phyloP scores from a whole-genome alignment of 2,329 filamentous ascomycete species.

The Nigrospora osmanthi region DNA sequence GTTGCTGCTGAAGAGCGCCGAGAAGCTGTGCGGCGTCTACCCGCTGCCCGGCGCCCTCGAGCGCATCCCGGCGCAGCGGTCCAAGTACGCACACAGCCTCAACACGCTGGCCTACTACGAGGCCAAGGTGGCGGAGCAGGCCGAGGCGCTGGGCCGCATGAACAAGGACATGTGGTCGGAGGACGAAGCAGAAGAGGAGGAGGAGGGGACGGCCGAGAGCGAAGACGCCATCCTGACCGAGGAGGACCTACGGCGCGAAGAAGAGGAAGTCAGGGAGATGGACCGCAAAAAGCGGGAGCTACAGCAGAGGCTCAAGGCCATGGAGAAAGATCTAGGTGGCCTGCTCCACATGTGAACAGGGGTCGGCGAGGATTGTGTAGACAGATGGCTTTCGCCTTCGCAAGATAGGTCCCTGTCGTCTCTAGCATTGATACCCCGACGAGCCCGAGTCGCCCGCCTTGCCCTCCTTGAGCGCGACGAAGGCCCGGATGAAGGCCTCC shows the following conservation, averaged over 20 bases:
- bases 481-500: constrained; percentile 51
- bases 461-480: constrained; percentile 38
- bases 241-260: constrained; percentile 61
- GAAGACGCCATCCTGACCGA: constrained; percentile 48
- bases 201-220: constrained; percentile 23
- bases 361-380: not conserved
- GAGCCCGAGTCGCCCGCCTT: not conserved
- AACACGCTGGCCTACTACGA: constrained; percentile 78
- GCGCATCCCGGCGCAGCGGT: constrained; percentile 64
- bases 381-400: not conserved
- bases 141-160: constrained; percentile 63
- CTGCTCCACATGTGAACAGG: constrained; percentile 40
- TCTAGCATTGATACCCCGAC: not conserved
- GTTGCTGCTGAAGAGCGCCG: constrained; percentile 73
- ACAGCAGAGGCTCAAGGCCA: constrained; percentile 41
- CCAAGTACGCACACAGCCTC: constrained; percentile 61
- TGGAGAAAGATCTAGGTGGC: constrained; percentile 49
- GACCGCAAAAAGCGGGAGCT: constrained; percentile 49
- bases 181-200: constrained; percentile 39
- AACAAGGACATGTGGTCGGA: constrained; percentile 56
- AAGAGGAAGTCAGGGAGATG: constrained; percentile 54
- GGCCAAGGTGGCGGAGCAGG: constrained; percentile 68
- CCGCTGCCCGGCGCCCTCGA: constrained; percentile 72
- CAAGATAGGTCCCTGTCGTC: too few relatives aligned
- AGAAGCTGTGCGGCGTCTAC: constrained; percentile 86